Percentiles rank a stretch among this genome's conserved stretches.
These are phyloP conservation scores for Mycena vitilis DNA, from an alignment of 768 basidiomycete genomes.

Conservation along the genomic window DNA sequence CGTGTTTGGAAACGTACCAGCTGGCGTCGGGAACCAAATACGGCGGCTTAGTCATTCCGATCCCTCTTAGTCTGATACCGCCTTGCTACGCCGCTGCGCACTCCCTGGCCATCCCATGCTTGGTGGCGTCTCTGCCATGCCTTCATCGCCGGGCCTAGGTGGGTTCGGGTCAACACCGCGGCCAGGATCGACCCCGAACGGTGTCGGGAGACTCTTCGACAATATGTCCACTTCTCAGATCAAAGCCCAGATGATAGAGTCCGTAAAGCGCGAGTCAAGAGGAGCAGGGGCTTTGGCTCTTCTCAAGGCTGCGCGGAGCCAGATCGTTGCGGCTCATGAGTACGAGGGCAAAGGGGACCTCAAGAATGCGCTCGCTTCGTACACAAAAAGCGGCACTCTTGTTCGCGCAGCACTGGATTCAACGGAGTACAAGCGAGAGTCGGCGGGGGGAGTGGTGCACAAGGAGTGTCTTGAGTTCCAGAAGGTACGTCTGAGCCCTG, in stretches of 20 bases:
- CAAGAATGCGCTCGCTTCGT: constrained; percentile 67
- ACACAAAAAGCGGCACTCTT: constrained; percentile 71
- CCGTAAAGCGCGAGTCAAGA: constrained; percentile 62
- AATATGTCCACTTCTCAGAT: constrained; percentile 56
- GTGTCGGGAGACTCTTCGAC: constrained; percentile 42
- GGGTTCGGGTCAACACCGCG: constrained; percentile 43
- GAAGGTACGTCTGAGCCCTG: constrained; percentile 59
- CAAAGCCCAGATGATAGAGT: constrained; percentile 57
- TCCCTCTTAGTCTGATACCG: background rate
- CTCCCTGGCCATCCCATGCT: constrained; percentile 19
- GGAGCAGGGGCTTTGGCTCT: constrained; percentile 71
- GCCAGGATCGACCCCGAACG: constrained; percentile 27
- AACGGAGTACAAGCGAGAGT: constrained; percentile 65
- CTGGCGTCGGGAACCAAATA: background rate
- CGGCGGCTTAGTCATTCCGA: background rate
- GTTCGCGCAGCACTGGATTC: constrained; percentile 70
- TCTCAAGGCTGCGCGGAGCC: constrained; percentile 70
- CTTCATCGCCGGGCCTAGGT: constrained; percentile 40
- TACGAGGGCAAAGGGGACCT: constrained; percentile 70
- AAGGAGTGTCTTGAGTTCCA: constrained; percentile 75
- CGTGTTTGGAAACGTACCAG: no score
- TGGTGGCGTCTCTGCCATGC: constrained; percentile 44
- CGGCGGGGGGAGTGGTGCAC: constrained; percentile 64
- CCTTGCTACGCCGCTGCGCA: constrained; percentile 15
- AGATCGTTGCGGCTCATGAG: constrained; percentile 63